Percentiles rank a stretch among this genome's conserved stretches.
Conservation (phyloP, 2,329 filamentous ascomycete genomes). For the Colletotrichum orchidophilum region DNA sequence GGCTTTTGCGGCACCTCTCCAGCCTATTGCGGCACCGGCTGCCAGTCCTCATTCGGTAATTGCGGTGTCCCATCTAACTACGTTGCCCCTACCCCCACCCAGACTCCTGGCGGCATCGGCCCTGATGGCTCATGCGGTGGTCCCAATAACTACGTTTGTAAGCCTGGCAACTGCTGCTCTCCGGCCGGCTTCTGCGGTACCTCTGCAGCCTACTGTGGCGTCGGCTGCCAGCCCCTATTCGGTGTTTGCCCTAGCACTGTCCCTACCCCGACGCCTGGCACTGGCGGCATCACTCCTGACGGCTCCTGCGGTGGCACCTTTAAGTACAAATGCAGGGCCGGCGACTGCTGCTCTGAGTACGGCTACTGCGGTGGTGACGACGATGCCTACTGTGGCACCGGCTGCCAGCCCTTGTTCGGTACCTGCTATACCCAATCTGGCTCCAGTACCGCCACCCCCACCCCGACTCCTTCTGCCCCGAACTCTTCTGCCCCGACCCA, state of each 20-base stretch:
- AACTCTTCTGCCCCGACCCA: constrained; percentile 16
- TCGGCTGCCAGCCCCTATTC: constrained; percentile 35
- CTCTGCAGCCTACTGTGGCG: constrained; percentile 33
- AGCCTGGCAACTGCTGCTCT: constrained; percentile 34
- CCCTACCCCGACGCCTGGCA: constrained; percentile 12
- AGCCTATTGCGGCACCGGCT: constrained; percentile 34
- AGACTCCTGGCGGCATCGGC: constrained; percentile 24
- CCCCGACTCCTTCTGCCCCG: constrained; percentile 20
- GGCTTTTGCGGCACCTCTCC: constrained; percentile 35
- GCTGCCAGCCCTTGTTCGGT: constrained; percentile 35
- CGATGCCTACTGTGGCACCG: constrained; percentile 33
- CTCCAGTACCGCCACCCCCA: constrained; percentile 34
- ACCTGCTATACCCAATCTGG: constrained; percentile 30
- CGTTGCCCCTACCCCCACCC: constrained; percentile 33
- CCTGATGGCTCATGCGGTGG: constrained; percentile 33
- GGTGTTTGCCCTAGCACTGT: constrained; percentile 32
- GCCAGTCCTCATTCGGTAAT: constrained; percentile 34
- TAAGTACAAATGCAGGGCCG: constrained; percentile 29
- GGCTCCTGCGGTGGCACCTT: constrained; percentile 28
- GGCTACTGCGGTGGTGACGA: constrained; percentile 37
- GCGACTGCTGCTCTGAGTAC: constrained; percentile 36
- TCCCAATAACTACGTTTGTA: constrained; percentile 30
- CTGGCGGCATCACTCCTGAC: constrained; percentile 15
- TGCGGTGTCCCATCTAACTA: constrained; percentile 34
- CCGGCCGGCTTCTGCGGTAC: constrained; percentile 36